Conservation (phyloP, 495 filamentous ascomycete species). For the Saxispiralis lemnorum region DNA sequence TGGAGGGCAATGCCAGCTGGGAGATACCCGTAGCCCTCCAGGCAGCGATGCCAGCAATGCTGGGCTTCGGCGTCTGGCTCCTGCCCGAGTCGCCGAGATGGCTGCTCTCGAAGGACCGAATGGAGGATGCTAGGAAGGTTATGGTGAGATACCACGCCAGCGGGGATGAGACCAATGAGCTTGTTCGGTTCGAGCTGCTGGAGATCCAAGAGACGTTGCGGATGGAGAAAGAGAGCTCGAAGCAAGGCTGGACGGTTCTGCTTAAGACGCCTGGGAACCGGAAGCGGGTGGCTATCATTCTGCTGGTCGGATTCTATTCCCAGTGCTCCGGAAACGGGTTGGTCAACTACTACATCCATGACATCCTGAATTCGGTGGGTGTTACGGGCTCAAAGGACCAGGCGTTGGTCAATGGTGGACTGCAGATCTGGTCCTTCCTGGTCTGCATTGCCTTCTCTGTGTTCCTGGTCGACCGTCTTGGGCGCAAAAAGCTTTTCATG, state of each 20-base stretch:
- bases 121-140: slow-evolving; percentile 16
- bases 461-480: slow-evolving; percentile 5
- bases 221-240: slow-evolving; percentile 13
- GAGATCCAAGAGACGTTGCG: slow-evolving; percentile 22
- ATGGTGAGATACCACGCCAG: slow-evolving; percentile 32
- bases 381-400: slow-evolving; percentile 11
- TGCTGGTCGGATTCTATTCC: slow-evolving; percentile 7
- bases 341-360: slow-evolving; percentile 7
- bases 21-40: slow-evolving; percentile 36
- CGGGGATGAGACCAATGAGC: slow-evolving; percentile 35
- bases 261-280: slow-evolving; percentile 13
- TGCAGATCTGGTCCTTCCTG: slow-evolving; percentile 11
- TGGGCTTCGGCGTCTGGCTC: slow-evolving; percentile 37
- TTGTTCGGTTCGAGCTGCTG: slow-evolving; percentile 40
- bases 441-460: slow-evolving; percentile 7
- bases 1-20: slow-evolving; percentile 33
- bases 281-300: slow-evolving; percentile 10
- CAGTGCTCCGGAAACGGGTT: slow-evolving; percentile 13
- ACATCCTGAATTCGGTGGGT: slow-evolving; percentile 20
- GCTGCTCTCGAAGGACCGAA: slow-evolving; percentile 29
- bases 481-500: slow-evolving; percentile 6
- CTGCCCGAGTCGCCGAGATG: slow-evolving; percentile 46
- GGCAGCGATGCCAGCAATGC: slow-evolving; percentile 31
- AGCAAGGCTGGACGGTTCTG: slow-evolving; percentile 8
- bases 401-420: slow-evolving; percentile 5